Base-by-base conservation (phyloP, 2,329 filamentous ascomycete genomes). In the Cladophialophora carrionii region DNA sequence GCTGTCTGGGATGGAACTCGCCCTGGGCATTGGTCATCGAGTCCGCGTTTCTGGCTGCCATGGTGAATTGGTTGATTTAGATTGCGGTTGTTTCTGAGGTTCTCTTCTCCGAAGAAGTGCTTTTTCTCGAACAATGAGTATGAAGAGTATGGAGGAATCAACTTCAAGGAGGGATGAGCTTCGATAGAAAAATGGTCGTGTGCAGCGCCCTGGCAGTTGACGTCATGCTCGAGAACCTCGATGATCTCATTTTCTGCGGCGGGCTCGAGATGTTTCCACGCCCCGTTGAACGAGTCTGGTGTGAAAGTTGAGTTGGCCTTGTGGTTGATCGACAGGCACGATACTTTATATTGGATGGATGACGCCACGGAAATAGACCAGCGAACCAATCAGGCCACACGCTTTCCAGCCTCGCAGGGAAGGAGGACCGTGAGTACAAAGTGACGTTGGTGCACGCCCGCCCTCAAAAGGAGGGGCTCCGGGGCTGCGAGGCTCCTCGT, bases 1-100 rank as follows among this genome's bases (percentile, higher is more conserved):
- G 77, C 1, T 85, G 78, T 24, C 78, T 79, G 67, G 82, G 80
- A 69, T 79, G 77, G 74, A 89, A 87, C 72, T 86, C 80, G 72
- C 84, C 85, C 72, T 85, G 81, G 57, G 78, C 76, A 68, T 81
- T 80, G 70, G 77, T 78, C 65, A 87, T 76, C 31, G 85, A 81
- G 26, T 87, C 80, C 51, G 81, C 73, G 74, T 87, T 87, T 57
- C 70, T 68, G 69, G 78, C 76, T 57, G 78, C 81, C 79, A 83
- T 82, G 68, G 49, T 77, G 57, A 48, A 12, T 54, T 54, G 41
- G 24, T 59, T 66, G 61, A 22, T 63, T 37, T 51, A 7, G 26
- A 22, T 4, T 26, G 24, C 10, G 20, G 12, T 57, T 54, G n/a
- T 34, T 29, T 31, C 22, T 43, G 20, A 22, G n/a, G 2, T 22